phyloP scores from a whole-genome alignment of 768 basidiomycete genomes.

The Suillus alpinus region DNA sequence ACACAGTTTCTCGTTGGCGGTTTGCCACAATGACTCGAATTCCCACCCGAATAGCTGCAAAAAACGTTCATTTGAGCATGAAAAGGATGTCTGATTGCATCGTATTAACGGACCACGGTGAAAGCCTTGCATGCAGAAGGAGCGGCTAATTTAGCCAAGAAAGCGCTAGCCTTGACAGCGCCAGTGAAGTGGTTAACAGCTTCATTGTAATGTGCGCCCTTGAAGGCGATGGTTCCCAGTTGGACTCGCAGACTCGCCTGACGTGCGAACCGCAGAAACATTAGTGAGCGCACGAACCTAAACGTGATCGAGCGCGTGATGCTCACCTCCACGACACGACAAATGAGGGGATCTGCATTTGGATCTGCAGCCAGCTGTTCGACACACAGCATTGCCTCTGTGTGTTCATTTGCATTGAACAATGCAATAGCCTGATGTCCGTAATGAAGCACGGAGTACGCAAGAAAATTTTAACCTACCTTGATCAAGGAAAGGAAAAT shows the following conservation, averaged over 20 bases:
- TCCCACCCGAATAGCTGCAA: not conserved
- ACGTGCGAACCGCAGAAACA: not conserved
- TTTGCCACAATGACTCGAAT: not conserved
- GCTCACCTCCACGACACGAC: not conserved
- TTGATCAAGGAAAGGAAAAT: not conserved
- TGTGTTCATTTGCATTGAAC: not conserved
- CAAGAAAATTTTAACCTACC: not conserved
- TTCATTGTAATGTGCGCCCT: not conserved
- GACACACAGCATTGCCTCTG: not conserved
- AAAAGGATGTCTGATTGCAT: not conserved
- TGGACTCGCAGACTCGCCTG: not conserved
- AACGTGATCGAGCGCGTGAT: not conserved
- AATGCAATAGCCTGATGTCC: not conserved
- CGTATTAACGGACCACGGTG: not conserved
- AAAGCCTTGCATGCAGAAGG: not conserved
- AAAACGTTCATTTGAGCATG: not conserved
- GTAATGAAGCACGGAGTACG: not conserved
- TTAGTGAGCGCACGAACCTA: not conserved
- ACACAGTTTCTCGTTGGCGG: not conserved
- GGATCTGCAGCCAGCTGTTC: not conserved
- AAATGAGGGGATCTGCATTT: not conserved
- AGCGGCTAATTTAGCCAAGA: not conserved
- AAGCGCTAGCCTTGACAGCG: not conserved
- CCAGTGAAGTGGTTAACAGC: not conserved
- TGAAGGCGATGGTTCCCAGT: not conserved